phyloP scores from a whole-genome alignment of 352 stramenopile species.

The Pythium periplocum region DNA sequence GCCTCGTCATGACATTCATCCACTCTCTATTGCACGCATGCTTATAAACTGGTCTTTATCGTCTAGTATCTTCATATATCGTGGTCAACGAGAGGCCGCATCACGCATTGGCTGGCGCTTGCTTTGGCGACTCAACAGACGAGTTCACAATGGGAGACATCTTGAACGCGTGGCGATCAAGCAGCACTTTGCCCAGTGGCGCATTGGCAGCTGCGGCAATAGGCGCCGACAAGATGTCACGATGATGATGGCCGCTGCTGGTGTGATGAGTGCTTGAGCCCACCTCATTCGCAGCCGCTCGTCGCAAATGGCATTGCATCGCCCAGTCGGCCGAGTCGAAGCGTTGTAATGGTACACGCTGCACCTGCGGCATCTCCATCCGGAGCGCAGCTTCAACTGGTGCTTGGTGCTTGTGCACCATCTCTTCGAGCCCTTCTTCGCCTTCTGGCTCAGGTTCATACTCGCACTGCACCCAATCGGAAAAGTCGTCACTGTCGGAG shows the following conservation, averaged over 20 bases:
- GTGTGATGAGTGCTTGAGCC: too few species aligned
- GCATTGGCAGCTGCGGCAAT: not conserved
- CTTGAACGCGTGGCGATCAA: conserved; percentile 55
- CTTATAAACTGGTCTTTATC: conserved; percentile 5
- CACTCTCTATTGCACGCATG: too few species aligned
- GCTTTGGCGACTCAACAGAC: conserved; percentile 14
- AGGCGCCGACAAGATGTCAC: not conserved
- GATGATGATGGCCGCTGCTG: too few species aligned
- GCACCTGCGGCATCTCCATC: conserved; percentile 19
- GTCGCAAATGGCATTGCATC: conserved; percentile 25
- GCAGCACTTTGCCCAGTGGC: conserved; percentile 42
- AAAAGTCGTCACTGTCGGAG: conserved; percentile 15
- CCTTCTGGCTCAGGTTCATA: conserved; percentile 34
- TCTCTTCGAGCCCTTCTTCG: not conserved
- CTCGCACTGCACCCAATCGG: conserved; percentile 25
- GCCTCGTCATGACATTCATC: too few species aligned
- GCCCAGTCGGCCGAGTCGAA: conserved; percentile 77
- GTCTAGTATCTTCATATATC: not conserved
- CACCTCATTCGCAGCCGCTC: conserved; percentile 1
- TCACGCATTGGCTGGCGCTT: conserved; percentile 16
- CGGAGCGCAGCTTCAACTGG: conserved; percentile 14
- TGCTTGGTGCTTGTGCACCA: not conserved
- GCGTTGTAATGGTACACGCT: conserved; percentile 49
- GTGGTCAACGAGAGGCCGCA: not conserved
- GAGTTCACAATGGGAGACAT: conserved; percentile 39